Evolutionary conservation across 768 basidiomycete genomes (phyloP), one percentile per base, ranked within the genome.

Genomic region (Xerocomellus chrysenteron): DNA sequence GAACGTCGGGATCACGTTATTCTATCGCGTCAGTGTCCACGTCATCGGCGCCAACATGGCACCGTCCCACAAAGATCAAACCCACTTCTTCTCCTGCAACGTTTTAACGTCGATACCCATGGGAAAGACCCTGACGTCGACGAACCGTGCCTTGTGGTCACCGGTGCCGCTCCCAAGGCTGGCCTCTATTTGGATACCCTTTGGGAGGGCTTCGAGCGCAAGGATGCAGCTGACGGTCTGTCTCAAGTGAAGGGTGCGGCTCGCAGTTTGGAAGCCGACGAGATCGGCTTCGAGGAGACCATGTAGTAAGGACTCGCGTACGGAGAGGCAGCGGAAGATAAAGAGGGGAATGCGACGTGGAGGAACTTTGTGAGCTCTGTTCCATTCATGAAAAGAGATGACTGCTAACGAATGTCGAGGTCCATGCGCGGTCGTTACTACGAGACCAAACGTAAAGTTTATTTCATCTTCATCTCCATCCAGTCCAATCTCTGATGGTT

Each of bases 311-410:
- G 87, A 81, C 60, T 86, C 81, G 49, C 89, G 81, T 5, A 90
- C 86, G 4, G 88, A 86, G 33, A 98, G 78, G 72, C 94, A 96
- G 8, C 95, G 81, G 81, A 97, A 97, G 63, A 97, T 95, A 91
- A 93, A 41, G 86, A 89, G 4, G 96, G 96, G 76, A 97, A 98
- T 2, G 96, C 92, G 54, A 96, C 94, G 69, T 98, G 96, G 74
- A 97, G 83, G 81, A 98, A 98, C 21, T 21, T 21, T 21, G 21
- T 21, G 21, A 21, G 21, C 21, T 21, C 21, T 21, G 21, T 28
- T 5, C 4, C 12, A 3, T 16, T 40, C 6, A 40, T 7, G 14
- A 0, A 4, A 12, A 11, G 16, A 21, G 4, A 17, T 5, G 9
- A 14, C 5, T 48, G 2, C 37, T 56, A 2, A 64, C 19, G 3